Conservation (phyloP, 1,284 basidiomycete genomes). For the Ganoderma lucidum region DNA sequence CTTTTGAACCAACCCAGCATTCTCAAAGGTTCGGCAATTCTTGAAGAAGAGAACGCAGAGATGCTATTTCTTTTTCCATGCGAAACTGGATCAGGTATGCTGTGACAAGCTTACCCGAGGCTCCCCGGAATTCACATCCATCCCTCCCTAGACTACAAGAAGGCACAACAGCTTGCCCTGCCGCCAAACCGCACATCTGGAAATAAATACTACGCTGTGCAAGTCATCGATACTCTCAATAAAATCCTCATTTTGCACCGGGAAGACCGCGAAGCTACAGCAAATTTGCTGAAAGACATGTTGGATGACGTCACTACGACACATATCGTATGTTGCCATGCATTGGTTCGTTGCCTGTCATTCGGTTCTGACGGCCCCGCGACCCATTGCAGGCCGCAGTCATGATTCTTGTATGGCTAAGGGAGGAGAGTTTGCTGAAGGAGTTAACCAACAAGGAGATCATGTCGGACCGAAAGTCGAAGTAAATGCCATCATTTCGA, state of each 20-base stretch:
- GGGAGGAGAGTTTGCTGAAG: not conserved
- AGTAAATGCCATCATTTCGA: not conserved
- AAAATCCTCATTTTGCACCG: not conserved
- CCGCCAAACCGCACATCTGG: not conserved
- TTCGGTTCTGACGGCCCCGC: not conserved
- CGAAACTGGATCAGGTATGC: conserved; percentile 1
- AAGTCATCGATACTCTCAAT: not conserved
- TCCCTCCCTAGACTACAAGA: not conserved
- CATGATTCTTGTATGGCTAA: not conserved
- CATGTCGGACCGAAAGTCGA: not conserved
- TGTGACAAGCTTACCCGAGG: not conserved
- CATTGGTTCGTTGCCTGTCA: not conserved
- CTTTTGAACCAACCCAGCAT: not conserved
- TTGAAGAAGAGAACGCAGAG: not conserved
- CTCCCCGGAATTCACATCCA: not conserved
- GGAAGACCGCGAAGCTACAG: not conserved
- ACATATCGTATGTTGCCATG: not conserved
- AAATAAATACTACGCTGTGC: not conserved
- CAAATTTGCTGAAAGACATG: not conserved
- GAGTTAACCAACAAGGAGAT: not conserved
- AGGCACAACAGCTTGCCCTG: not conserved
- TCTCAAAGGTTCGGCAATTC: not conserved
- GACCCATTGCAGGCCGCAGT: not conserved
- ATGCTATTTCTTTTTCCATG: not conserved
- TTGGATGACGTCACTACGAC: not conserved